Percentiles rank a stretch among this genome's conserved stretches.
Conservation (phyloP, 148 eudicot species). For the Rhododendron ovatum region DNA sequence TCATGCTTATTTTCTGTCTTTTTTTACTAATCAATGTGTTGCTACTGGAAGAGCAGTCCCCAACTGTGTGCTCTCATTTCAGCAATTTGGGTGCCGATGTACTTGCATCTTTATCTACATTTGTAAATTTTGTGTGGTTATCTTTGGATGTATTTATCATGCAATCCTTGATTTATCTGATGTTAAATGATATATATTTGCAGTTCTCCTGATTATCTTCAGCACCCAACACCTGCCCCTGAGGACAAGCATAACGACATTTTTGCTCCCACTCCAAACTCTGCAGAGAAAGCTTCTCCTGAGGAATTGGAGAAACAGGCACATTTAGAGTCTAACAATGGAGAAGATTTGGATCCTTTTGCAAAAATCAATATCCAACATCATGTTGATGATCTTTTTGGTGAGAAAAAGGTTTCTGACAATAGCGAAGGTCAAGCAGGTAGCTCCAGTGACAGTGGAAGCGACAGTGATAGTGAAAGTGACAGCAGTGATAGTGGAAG, state of each 20-base stretch:
- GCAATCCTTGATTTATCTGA: constrained; percentile 7
- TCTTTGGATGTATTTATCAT: neutral
- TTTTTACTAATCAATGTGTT: neutral
- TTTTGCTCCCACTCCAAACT: constrained; percentile 26
- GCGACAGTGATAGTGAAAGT: constrained; percentile 70
- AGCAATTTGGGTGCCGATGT: neutral
- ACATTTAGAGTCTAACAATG: constrained; percentile 34
- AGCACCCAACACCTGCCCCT: constrained; percentile 32
- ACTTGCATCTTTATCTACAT: neutral
- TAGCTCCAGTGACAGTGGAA: constrained; percentile 64
- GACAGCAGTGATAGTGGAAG: constrained; percentile 63
- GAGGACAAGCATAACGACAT: constrained; percentile 33
- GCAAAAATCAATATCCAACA: constrained; percentile 47
- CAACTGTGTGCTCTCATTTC: neutral
- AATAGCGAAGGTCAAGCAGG: constrained; percentile 47
- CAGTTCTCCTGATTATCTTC: constrained; percentile 69
- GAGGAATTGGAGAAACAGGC: constrained; percentile 39
- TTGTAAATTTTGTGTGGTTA: neutral
- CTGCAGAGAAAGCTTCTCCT: constrained; percentile 28
- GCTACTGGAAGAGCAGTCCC: neutral
- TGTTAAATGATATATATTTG: neutral
- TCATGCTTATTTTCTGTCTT: neutral
- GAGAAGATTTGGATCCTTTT: constrained; percentile 32
- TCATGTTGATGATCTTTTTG: constrained; percentile 48
- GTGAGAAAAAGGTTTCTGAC: constrained; percentile 59